Evolutionary conservation across 1,284 basidiomycete genomes (phyloP), one percentile per base, ranked within the genome.

Genomic region (Athelia sp.): DNA sequence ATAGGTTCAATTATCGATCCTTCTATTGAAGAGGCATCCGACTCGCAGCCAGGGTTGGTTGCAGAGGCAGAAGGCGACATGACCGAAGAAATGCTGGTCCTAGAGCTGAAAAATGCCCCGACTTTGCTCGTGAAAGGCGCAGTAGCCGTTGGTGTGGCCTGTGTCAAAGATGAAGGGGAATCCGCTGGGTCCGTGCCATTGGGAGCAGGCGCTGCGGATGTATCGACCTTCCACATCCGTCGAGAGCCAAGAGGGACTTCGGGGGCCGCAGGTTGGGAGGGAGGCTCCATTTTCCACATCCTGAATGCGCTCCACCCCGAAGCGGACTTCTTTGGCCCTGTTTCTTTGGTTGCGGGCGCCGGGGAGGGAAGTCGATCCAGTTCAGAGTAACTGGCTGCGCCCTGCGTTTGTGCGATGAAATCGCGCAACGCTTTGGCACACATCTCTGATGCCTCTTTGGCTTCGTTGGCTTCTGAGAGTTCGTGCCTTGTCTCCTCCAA

Each of bases 401-500:
- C 24, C 44, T 56, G 49, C 6, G 51, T 80, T 56, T 89, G 83
- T 19, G 84, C 81, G 57, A 97, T 93, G 62, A 93, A 97, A 49
- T 86, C 87, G 34, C 92, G 77, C 31, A 97, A 70, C 0, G 88
- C 89, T 49, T 80, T 81, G 52, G 90, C 82, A 61, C 91, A 94
- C 2, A 78, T 79, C 56, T 97, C 93, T n/a, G 86, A 90, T 8
- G 93, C 93, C 59, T 90, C 82, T 42, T 82, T 76, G 2, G 90
- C 91, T 64, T 97, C 93, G 51, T 81, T 86, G 1, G 85, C 77
- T 59, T 95, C 92, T 23, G 64, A 68, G 19, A 94, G 68, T 52
- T 90, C 86, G 49, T 79, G 74, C 52, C 80, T 79, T 4, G 81
- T 74, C 34, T 76, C 75, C 31, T 84, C 81, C 32, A 96, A 66